A percentile compares a stretch with the other conserved stretches of the same genome.
phyloP scores from a whole-genome alignment of 768 basidiomycete species.

The Kwoniella sp. region DNA sequence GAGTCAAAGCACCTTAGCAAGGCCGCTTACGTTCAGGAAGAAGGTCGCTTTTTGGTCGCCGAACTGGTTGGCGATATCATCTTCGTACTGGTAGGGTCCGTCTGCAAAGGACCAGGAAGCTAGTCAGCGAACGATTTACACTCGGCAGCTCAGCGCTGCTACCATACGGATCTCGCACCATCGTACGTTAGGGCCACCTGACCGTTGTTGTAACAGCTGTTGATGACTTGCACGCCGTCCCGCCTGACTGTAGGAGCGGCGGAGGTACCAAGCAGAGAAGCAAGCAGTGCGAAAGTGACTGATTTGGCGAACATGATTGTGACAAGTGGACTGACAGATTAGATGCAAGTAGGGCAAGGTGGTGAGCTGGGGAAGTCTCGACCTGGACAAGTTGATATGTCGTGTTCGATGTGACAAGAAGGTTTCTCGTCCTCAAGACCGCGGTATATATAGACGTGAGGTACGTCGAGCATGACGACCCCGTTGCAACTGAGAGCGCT shows the following conservation, averaged over 20 bases:
- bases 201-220: constrained; percentile 37
- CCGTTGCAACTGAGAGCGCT: no score
- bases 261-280: constrained; percentile 1
- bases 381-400: background rate
- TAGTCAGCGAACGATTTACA: background rate
- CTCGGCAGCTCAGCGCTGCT: background rate
- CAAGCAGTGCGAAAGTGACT: background rate
- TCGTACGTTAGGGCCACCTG: constrained; percentile 49
- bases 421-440: no score
- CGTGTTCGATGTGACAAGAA: no score
- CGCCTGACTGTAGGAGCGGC: constrained; percentile 15
- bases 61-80: constrained; percentile 29
- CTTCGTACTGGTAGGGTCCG: constrained; percentile 41
- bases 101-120: constrained; percentile 18
- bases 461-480: no score
- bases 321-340: no score
- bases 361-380: no score
- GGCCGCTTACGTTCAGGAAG: constrained; percentile 45
- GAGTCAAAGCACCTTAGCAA: background rate
- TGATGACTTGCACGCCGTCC: constrained; percentile 32
- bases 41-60: constrained; percentile 43
- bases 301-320: constrained; percentile 11
- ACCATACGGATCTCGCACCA: no score
- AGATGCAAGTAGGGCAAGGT: background rate
- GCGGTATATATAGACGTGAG: no score